Base-by-base conservation (phyloP, 495 filamentous ascomycete genomes). In the Penicillium coprophilum region DNA sequence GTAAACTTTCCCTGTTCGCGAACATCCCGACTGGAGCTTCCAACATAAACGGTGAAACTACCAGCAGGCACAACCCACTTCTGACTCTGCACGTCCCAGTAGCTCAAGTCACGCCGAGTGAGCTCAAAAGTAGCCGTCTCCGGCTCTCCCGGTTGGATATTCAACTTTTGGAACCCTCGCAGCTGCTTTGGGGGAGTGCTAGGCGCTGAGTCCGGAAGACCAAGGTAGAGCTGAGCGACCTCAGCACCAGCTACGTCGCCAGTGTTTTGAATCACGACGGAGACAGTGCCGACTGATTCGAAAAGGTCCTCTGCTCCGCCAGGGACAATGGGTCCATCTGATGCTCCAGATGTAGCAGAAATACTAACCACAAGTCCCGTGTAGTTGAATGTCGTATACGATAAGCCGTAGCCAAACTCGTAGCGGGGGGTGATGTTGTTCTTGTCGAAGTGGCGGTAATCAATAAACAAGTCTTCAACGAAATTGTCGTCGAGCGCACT, bases 361-460 rank as follows among this genome's bases (percentile, higher is more conserved):
- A 67, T 50, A 43, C 62, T 55, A 36, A 85, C 63, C 0, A 56
- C 20, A 0, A 85, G 70, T 20, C 63, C 61, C 2, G 75, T 73
- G 63, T 81, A 87, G 11, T 63, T 55, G 63, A 89, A 91, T 4
- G 76, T 82, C 4, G 86, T 87, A 63, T 89, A 89, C 32, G 79
- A 81, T 4, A 88, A 69, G 1, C 87, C 87, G 53, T 81, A 87
- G 13, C 87, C 87, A 61, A 89, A 91, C 56, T 84, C 81, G 62
- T 84, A 90, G 11, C 83, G 70, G 4, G 85, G 84, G 3, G 65
- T 71, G 54, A 87, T 77, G 46, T 81, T 80, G n/a, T 76, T 64
- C 48, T 75, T 72, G 61, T 89, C 85, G 50, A 90, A 90, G 46
- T 82, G 77, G 20, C 85, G 79, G 60, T 90, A 89, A 62, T 90